Conservation (phyloP, 2,329 filamentous ascomycete species). For the Westerdykella aurantiaca region DNA sequence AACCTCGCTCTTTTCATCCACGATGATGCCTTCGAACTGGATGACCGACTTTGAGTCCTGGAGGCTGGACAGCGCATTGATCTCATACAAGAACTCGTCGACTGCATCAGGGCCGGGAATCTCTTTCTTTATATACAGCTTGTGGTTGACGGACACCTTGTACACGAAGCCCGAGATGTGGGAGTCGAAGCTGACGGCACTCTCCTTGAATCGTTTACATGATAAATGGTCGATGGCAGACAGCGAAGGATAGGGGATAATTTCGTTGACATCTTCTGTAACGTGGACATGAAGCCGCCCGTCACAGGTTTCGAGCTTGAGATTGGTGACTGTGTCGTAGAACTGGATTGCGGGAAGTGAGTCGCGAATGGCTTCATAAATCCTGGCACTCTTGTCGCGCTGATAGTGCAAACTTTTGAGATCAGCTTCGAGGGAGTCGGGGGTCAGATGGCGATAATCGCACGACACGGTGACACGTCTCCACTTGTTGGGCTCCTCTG, state of each 20-base stretch:
- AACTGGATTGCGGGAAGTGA: slow-evolving; percentile 92
- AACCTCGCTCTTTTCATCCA: slow-evolving; percentile 65
- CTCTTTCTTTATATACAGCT: slow-evolving; percentile 90
- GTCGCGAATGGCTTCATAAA: slow-evolving; percentile 91
- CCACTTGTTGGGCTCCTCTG: slow-evolving; percentile 72
- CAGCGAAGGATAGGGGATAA: slow-evolving; percentile 75
- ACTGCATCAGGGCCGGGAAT: slow-evolving; percentile 93
- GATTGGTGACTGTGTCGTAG: slow-evolving; percentile 90
- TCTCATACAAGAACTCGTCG: slow-evolving; percentile 95
- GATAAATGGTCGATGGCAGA: slow-evolving; percentile 67
- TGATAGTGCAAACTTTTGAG: slow-evolving; percentile 73
- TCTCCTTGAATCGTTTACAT: slow-evolving; percentile 58
- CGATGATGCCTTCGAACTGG: slow-evolving; percentile 77
- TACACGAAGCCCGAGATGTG: slow-evolving; percentile 98
- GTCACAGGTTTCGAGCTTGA: slow-evolving; percentile 85
- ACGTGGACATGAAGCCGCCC: slow-evolving; percentile 92
- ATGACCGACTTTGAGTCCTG: slow-evolving; percentile 71
- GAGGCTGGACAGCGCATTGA: slow-evolving; percentile 84
- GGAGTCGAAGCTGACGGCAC: slow-evolving; percentile 74
- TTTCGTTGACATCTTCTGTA: slow-evolving; percentile 94
- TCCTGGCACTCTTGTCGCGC: slow-evolving; percentile 83
- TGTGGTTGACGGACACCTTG: slow-evolving; percentile 68
- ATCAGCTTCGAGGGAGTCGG: slow-evolving; percentile 79
- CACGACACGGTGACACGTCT: slow-evolving; percentile 86
- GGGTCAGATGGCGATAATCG: slow-evolving; percentile 77